Conservation (phyloP, 2,329 filamentous ascomycete species). For the Botrytis deweyae region DNA sequence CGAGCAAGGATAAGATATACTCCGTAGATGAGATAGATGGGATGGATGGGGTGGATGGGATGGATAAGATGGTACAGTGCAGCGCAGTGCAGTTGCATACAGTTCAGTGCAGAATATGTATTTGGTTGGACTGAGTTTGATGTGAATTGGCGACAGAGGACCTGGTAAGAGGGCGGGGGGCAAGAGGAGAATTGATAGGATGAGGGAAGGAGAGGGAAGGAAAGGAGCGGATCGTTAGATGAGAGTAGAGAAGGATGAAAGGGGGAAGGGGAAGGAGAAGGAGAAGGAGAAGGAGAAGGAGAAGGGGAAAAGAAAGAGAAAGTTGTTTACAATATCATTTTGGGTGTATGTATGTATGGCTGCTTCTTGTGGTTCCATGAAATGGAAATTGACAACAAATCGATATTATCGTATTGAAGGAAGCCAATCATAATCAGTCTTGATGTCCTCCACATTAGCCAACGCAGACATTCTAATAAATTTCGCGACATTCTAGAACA, state of each 20-base stretch:
- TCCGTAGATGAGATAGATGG: not conserved
- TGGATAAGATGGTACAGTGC: not conserved
- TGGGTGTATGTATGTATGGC: conserved; percentile 1
- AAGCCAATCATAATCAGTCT: not conserved
- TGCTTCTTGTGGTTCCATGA: not conserved
- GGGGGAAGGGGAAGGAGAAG: not conserved
- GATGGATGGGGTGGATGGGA: not conserved
- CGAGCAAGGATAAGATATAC: not conserved
- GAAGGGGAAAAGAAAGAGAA: not conserved
- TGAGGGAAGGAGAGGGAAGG: not conserved
- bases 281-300: not conserved
- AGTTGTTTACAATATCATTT: not conserved
- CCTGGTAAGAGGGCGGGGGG: not conserved
- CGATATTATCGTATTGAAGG: not conserved
- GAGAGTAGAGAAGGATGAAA: not conserved
- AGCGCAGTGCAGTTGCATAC: not conserved
- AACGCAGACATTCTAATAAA: conserved; percentile 12
- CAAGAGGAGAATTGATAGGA: conserved; percentile 2
- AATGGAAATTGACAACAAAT: conserved; percentile 17
- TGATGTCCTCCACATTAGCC: not conserved
- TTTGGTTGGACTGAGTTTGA: not conserved
- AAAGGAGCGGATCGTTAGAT: not conserved
- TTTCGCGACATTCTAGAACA: conserved; percentile 14
- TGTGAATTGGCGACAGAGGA: not conserved
- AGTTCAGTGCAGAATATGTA: not conserved